Percentiles rank a stretch among this genome's conserved stretches.
Conservation (phyloP, 345 rosid genomes). For the Gossypium turneri region DNA sequence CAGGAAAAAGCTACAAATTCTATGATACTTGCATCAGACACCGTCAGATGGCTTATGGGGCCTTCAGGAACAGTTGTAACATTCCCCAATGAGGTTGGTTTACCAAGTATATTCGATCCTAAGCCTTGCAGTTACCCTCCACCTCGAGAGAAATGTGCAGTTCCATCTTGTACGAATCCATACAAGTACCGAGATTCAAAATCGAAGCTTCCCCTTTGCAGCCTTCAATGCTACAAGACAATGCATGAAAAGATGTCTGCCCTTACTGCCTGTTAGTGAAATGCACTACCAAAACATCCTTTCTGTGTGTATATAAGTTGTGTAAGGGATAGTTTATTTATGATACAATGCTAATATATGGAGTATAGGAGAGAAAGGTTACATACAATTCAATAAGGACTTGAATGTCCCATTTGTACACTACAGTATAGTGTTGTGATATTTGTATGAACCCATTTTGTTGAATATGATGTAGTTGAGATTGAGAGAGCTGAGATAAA, state of each 20-base stretch:
- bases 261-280: conserved; percentile 20
- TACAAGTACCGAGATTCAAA: conserved; percentile 54
- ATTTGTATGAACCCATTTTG: neutral
- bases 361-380: neutral
- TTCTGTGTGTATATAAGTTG: neutral
- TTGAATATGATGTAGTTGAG: neutral
- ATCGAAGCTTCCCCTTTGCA: conserved; percentile 52
- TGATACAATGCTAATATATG: neutral
- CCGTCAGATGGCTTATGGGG: conserved; percentile 46
- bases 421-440: neutral
- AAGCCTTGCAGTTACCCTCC: conserved; percentile 53
- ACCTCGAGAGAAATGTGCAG: conserved; percentile 50
- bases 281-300: neutral
- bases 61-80: conserved; percentile 49
- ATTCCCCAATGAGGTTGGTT: conserved; percentile 44
- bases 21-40: conserved; percentile 32
- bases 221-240: conserved; percentile 51
- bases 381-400: neutral
- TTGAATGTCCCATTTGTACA: neutral
- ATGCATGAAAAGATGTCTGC: conserved; percentile 24
- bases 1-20: conserved; percentile 55
- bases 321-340: neutral
- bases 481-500: neutral
- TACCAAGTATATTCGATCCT: conserved; percentile 44
- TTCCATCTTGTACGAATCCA: conserved; percentile 45